Base-by-base conservation (phyloP, 805 yeast genomes). In the Scheffersomyces amazonensis region DNA sequence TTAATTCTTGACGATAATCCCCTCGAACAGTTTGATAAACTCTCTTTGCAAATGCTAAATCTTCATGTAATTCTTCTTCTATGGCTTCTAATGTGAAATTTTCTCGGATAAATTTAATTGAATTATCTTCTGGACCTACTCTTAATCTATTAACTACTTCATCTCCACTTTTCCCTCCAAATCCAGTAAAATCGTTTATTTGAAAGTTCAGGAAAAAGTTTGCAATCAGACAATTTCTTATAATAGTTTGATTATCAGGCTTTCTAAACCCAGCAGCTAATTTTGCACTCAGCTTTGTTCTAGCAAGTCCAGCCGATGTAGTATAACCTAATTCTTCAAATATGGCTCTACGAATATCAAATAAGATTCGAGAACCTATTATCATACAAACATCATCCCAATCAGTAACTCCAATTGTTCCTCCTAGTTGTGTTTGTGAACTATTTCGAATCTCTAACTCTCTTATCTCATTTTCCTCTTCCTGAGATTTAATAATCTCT, bases 81-180 rank as follows among this genome's bases (percentile, higher is more conserved):
- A 57, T 41, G 23, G 42, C 46, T 2, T 52, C 52, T 16, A 47
- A 32, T 4, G 75, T 53, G 53, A 76, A 75, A 25, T 68, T 63
- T 3, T 75, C 73, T 37, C 84, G 64, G 1, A 87, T 70, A 39
- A 58, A 70, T 2, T 71, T 62, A 5, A 64, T 57, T 4, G 49
- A 83, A 71, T 42, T 78, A 56, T 20, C 39, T 15, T 60, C 70
- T 2, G 63, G 62, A 0, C 83, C 86, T 2, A 78, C 60, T 1
- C 69, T 64, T n/a, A 89, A 57, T 15, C 64, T 57, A n/a, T 60
- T 56, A 13, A 71, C 44, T 1, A 88, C 66, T 10, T 65, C 62
- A 9, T 81, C 80, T 0, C 99, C 99, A 8, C 73, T 61, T 47
- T 87, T 87, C 2, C 98, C 99, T 5, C 99, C 98, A 71, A 91